Evolutionary conservation across 345 rosid species (phyloP).

Genomic region (Toxicodendron radicans): DNA sequence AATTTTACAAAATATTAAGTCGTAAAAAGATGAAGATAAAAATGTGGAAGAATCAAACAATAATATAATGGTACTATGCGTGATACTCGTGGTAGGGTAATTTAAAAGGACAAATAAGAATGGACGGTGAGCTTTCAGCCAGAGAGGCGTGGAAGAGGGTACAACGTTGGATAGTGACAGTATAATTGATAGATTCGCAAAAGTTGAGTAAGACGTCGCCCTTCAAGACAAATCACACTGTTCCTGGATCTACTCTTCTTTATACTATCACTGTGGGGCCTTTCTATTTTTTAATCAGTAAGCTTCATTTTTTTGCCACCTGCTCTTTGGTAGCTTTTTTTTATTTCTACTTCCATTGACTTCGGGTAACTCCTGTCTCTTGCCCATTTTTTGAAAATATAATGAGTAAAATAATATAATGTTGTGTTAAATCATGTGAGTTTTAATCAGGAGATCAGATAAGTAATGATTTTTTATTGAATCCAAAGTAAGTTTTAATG

Average conservation of each 20-base stretch:
- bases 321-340: background rate
- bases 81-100: background rate
- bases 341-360: too few relatives aligned
- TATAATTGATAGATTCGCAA: constrained; percentile 10
- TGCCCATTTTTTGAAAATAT: too few relatives aligned
- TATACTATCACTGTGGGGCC: background rate
- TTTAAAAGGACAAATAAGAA: background rate
- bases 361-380: too few relatives aligned
- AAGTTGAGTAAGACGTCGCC: constrained; percentile 32
- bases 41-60: background rate
- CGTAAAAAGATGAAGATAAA: background rate
- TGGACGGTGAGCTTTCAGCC: constrained; percentile 23
- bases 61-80: background rate
- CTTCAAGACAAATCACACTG: constrained; percentile 24
- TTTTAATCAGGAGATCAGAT: too few relatives aligned
- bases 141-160: constrained; percentile 29
- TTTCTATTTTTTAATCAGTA: background rate
- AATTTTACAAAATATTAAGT: too few relatives aligned
- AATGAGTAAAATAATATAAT: too few relatives aligned
- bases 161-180: constrained; percentile 18
- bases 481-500: too few relatives aligned
- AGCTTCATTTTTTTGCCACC: background rate
- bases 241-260: background rate
- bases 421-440: too few relatives aligned
- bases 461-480: too few relatives aligned